phyloP scores from a whole-genome alignment of 2,329 filamentous ascomycete genomes.

The Trichoderma atrobrunneum region DNA sequence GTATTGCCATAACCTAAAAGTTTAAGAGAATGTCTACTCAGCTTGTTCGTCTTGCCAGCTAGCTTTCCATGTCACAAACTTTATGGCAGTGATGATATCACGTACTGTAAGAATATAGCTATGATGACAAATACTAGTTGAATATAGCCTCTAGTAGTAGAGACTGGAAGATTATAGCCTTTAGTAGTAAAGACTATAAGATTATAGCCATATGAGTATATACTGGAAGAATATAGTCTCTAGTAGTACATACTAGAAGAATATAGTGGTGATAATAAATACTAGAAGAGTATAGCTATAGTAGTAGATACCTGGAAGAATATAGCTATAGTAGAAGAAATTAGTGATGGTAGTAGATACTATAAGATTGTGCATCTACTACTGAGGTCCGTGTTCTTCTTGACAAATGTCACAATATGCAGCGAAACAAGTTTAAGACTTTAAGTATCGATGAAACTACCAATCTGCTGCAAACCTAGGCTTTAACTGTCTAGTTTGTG shows the following conservation, averaged over 20 bases:
- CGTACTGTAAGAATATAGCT: neutral
- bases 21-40: rapidly evolving
- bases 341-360: neutral
- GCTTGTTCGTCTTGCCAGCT: neutral
- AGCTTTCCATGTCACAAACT: neutral
- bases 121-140: neutral
- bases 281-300: neutral
- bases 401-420: neutral
- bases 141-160: neutral
- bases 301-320: neutral
- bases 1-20: neutral
- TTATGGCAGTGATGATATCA: rapidly evolving
- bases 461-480: neutral
- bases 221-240: no score
- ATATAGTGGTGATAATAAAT: no score
- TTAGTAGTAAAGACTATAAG: no score
- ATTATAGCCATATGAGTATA: no score
- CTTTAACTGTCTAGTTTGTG: neutral
- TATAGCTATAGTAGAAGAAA: neutral
- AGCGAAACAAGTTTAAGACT: neutral
- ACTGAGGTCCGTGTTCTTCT: neutral
- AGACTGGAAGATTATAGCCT: neutral
- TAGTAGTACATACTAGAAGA: no score
- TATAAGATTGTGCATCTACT: neutral
- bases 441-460: neutral